A percentile compares a stretch with the other conserved stretches of the same genome.
These are phyloP conservation scores for Verticillium dahliae DNA, from an alignment of 2,329 filamentous ascomycete species.

Conservation along the genomic window DNA sequence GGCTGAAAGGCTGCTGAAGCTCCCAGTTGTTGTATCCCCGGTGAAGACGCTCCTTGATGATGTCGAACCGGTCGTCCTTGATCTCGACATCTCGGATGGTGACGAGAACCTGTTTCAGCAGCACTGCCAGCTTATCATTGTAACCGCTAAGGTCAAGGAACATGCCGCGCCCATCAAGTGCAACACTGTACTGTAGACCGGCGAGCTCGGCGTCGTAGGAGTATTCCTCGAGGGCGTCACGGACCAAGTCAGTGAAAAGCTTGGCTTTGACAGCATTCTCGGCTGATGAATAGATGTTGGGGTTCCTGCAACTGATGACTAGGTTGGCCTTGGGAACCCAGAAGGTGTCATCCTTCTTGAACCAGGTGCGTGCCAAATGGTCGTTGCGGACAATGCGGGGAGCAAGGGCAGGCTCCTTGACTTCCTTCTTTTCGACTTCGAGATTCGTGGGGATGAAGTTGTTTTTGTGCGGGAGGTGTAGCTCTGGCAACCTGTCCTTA, in stretches of 20 bases:
- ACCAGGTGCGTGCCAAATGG: slow-evolving; percentile 76
- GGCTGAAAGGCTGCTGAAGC: slow-evolving; percentile 81
- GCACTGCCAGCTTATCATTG: slow-evolving; percentile 89
- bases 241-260: slow-evolving; percentile 78
- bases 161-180: slow-evolving; percentile 64
- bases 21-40: slow-evolving; percentile 81
- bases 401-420: slow-evolving; percentile 64
- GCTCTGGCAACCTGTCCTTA: slow-evolving; percentile 55
- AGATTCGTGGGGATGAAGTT: slow-evolving; percentile 92
- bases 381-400: slow-evolving; percentile 86
- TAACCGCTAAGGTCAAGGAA: slow-evolving; percentile 80
- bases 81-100: slow-evolving; percentile 82
- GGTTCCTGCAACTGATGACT: slow-evolving; percentile 72
- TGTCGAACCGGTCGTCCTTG: slow-evolving; percentile 79
- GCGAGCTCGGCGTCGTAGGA: slow-evolving; percentile 94
- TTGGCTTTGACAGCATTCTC: slow-evolving; percentile 71
- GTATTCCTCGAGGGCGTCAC: slow-evolving; percentile 86
- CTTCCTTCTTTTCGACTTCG: slow-evolving; percentile 89
- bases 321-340: slow-evolving; percentile 96
- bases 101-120: slow-evolving; percentile 80
- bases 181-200: slow-evolving; percentile 77
- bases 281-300: slow-evolving; percentile 71
- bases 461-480: slow-evolving; percentile 88
- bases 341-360: slow-evolving; percentile 97
- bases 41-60: slow-evolving; percentile 78